A percentile compares a stretch with the other conserved stretches of the same genome.
phyloP scores from a whole-genome alignment of 164 flowering plant species.

The Vitis labrusca region DNA sequence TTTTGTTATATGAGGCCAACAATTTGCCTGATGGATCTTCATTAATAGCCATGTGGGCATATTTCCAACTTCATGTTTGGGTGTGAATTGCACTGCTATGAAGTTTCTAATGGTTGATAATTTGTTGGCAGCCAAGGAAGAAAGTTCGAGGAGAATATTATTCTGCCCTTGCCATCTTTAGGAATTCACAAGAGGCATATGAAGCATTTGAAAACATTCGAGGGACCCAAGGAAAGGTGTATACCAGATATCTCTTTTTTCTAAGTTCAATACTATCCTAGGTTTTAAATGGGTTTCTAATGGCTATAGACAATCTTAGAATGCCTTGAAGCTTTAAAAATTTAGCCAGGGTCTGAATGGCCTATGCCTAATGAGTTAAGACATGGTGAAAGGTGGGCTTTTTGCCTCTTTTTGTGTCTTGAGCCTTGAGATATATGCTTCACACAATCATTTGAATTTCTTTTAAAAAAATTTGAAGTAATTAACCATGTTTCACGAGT shows the following conservation, averaged over 20 bases:
- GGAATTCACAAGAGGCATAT: conserved; percentile 45
- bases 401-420: too few relatives aligned
- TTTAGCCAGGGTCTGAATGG: too few relatives aligned
- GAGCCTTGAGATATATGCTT: too few relatives aligned
- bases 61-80: background rate
- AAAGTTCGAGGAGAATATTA: conserved; percentile 28
- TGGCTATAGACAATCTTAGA: too few relatives aligned
- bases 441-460: too few relatives aligned
- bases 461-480: too few relatives aligned
- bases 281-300: too few relatives aligned
- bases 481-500: too few relatives aligned
- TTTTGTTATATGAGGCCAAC: too few relatives aligned
- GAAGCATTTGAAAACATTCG: conserved; percentile 48
- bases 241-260: background rate
- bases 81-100: background rate
- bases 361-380: too few relatives aligned
- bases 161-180: conserved; percentile 50
- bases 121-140: conserved; percentile 37
- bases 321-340: too few relatives aligned
- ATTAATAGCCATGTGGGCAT: background rate
- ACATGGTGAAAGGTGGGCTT: too few relatives aligned
- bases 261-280: background rate
- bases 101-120: conserved; percentile 4
- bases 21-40: background rate
- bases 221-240: conserved; percentile 51